phyloP scores from a whole-genome alignment of 164 flowering plant genomes.

The Stephania yunnanensis region DNA sequence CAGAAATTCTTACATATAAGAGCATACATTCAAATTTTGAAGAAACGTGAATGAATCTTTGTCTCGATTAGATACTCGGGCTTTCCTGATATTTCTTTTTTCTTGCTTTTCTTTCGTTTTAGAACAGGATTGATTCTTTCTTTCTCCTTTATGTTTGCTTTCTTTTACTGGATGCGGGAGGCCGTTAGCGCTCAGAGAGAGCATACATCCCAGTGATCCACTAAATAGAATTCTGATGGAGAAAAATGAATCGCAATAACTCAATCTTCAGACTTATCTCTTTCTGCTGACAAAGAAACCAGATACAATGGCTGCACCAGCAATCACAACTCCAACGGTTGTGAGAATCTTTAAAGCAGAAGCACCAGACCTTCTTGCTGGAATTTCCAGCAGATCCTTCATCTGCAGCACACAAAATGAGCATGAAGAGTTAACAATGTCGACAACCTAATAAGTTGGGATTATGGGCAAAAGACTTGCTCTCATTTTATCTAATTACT shows the following conservation, averaged over 20 bases:
- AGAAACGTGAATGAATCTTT: no score
- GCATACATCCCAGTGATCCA: not conserved
- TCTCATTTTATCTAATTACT: not conserved
- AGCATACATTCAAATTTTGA: no score
- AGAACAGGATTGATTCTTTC: not conserved
- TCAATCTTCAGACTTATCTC: constrained; percentile 24
- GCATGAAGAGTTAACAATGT: not conserved
- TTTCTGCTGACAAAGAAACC: constrained; percentile 54
- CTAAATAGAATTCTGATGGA: not conserved
- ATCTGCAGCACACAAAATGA: constrained; percentile 31
- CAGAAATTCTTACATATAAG: no score
- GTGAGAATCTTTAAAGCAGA: constrained; percentile 39
- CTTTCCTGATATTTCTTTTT: no score
- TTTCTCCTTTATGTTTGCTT: not conserved
- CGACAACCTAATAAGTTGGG: not conserved
- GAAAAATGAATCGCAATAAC: not conserved
- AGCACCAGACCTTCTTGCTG: constrained; percentile 28
- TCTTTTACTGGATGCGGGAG: not conserved
- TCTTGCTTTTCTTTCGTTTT: not conserved
- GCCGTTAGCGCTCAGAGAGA: not conserved
- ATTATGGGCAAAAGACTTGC: not conserved
- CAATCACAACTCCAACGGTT: constrained; percentile 58
- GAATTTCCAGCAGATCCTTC: constrained; percentile 52
- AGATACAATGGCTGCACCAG: constrained; percentile 63
- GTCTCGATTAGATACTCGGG: no score